Evolutionary conservation across 2,329 filamentous ascomycete genomes (phyloP).

Genomic region (Trichoderma atrobrunneum): DNA sequence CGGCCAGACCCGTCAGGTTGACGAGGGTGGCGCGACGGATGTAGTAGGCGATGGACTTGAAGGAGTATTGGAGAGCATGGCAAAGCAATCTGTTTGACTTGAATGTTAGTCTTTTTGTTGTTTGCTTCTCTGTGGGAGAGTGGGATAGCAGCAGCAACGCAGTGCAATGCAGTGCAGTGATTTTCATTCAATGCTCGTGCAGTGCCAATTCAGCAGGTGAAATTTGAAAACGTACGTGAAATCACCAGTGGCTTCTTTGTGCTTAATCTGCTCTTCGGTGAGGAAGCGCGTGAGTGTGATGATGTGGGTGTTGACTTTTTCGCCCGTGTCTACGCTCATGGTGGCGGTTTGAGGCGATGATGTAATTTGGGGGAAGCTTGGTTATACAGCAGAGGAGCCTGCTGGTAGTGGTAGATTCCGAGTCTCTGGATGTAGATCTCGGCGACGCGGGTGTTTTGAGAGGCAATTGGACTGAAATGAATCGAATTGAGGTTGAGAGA

Average conservation of each 20-base stretch:
- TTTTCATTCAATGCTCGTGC: neutral
- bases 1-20: constrained; percentile 91
- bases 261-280: constrained; percentile 91
- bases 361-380: constrained; percentile 12
- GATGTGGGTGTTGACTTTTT: constrained; percentile 94
- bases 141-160: neutral
- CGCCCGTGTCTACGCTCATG: constrained; percentile 44
- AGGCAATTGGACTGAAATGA: neutral
- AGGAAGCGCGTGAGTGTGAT: constrained; percentile 93
- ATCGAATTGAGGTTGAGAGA: neutral
- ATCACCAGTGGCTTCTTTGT: constrained; percentile 93
- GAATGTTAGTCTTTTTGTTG: neutral
- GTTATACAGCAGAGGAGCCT: neutral
- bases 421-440: neutral
- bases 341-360: constrained; percentile 18
- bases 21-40: constrained; percentile 94
- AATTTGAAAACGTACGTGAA: constrained; percentile 71
- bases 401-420: neutral
- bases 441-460: neutral
- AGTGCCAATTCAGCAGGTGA: neutral
- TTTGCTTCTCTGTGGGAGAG: neutral
- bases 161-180: neutral
- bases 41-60: constrained; percentile 99
- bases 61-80: constrained; percentile 97
- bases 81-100: constrained; percentile 69